Percentiles rank a stretch among this genome's conserved stretches.
Evolutionary conservation across 768 basidiomycete genomes (phyloP).

Genomic region (Phylloporus arenicola): DNA sequence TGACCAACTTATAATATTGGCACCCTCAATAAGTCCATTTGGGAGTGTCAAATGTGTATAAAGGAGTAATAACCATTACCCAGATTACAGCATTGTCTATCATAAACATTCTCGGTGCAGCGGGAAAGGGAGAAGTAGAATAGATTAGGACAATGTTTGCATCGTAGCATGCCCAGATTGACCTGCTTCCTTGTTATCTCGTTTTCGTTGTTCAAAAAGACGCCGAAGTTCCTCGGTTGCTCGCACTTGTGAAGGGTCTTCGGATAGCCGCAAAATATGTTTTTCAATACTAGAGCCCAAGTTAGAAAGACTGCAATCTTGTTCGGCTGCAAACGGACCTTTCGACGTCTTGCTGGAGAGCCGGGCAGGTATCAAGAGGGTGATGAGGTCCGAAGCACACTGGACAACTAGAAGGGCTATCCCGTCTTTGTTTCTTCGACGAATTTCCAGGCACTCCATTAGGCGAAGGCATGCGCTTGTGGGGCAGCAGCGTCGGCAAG

Average conservation of each 20-base stretch:
- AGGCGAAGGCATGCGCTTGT: conserved; percentile 36
- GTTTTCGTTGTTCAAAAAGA: conserved; percentile 34
- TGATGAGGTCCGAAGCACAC: conserved; percentile 48
- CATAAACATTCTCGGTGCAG: neutral
- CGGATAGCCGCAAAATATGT: conserved; percentile 42
- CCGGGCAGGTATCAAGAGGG: conserved; percentile 49
- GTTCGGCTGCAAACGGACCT: conserved; percentile 38
- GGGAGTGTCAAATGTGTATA: neutral
- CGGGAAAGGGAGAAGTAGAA: no score
- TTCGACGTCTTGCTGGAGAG: conserved; percentile 45
- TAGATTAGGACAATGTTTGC: conserved; percentile 2
- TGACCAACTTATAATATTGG: neutral
- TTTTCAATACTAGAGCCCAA: conserved; percentile 33
- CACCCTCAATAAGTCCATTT: neutral
- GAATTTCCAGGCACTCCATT: conserved; percentile 18
- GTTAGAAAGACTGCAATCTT: conserved; percentile 2
- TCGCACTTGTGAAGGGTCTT: conserved; percentile 31
- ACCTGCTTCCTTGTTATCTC: conserved; percentile 5
- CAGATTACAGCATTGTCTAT: conserved; percentile 15
- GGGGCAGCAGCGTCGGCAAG: conserved; percentile 14
- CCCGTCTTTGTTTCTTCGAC: conserved; percentile 37
- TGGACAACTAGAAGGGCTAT: conserved; percentile 31
- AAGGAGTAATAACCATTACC: neutral
- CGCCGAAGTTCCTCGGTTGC: conserved; percentile 37
- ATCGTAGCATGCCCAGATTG: neutral